phyloP scores from a whole-genome alignment of 257 asterid genomes.

The Gentiana straminea region DNA sequence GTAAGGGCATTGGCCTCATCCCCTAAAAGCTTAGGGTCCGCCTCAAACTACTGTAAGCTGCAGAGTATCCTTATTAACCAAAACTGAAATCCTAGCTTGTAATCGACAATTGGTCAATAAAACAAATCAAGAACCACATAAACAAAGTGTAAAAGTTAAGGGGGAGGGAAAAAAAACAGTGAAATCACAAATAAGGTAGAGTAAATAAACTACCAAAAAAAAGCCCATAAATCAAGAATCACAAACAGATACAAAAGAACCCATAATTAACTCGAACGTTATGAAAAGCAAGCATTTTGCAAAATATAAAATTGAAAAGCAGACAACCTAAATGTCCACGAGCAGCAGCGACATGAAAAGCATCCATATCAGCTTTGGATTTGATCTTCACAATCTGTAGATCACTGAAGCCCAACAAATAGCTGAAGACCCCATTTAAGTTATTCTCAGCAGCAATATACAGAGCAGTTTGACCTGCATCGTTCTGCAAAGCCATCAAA shows the following conservation, averaged over 20 bases:
- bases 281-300: neutral
- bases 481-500: constrained; percentile 58
- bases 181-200: neutral
- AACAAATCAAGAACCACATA: too few species aligned
- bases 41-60: neutral
- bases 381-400: constrained; percentile 43
- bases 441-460: constrained; percentile 72
- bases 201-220: neutral
- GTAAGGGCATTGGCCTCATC: too few species aligned
- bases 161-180: too few species aligned
- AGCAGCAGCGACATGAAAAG: constrained; percentile 76
- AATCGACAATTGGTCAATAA: too few species aligned
- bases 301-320: neutral
- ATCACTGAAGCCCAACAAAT: constrained; percentile 63
- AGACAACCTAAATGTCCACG: constrained; percentile 71
- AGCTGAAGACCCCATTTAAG: constrained; percentile 31
- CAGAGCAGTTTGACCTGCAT: constrained; percentile 67
- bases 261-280: too few species aligned
- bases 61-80: too few species aligned
- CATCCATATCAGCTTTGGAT: constrained; percentile 73
- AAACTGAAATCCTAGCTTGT: too few species aligned
- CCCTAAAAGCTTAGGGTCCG: too few species aligned
- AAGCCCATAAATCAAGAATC: neutral
- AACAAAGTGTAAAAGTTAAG: too few species aligned
- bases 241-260: neutral